Percentiles rank a stretch among this genome's conserved stretches.
Conservation (phyloP, 371 early-diverging fungal species). For the Rozella allomycis region DNA sequence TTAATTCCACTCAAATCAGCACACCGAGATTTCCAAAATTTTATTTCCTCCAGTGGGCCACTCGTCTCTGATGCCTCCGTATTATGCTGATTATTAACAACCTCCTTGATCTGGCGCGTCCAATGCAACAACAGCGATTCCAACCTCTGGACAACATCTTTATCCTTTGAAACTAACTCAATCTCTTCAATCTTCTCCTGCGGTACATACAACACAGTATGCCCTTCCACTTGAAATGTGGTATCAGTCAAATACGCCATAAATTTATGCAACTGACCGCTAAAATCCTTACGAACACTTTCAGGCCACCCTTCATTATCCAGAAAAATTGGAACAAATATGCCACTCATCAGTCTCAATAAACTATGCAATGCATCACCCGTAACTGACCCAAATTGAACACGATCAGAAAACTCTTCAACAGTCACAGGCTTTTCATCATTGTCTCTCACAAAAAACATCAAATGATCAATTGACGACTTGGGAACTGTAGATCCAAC, state of each 20-base stretch:
- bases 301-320: slow-evolving; percentile 16
- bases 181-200: slow-evolving; percentile 10
- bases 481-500: slow-evolving; percentile 6
- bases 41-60: slow-evolving; percentile 30
- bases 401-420: slow-evolving; percentile 1
- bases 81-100: slow-evolving; percentile 15
- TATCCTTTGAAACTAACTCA: slow-evolving; percentile 11
- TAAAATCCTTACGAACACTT: slow-evolving; percentile 8
- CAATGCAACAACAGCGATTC: slow-evolving; percentile 30
- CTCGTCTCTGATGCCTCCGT: slow-evolving; percentile 13
- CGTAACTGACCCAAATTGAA: slow-evolving; percentile 19
- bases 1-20: slow-evolving; percentile 29
- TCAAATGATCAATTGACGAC: slow-evolving; percentile 6
- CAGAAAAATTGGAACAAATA: slow-evolving; percentile 23
- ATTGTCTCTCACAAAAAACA: slow-evolving; percentile 15
- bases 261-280: slow-evolving; percentile 22
- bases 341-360: slow-evolving; percentile 19
- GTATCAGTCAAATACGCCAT: slow-evolving; percentile 31
- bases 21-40: slow-evolving; percentile 29
- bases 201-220: slow-evolving; percentile 25
- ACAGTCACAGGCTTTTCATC: background rate
- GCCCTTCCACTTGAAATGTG: slow-evolving; percentile 21
- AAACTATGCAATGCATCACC: slow-evolving; percentile 17
- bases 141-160: slow-evolving; percentile 26
- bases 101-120: slow-evolving; percentile 36